Conservation (phyloP, 345 rosid species). For the Arabis alpina region DNA sequence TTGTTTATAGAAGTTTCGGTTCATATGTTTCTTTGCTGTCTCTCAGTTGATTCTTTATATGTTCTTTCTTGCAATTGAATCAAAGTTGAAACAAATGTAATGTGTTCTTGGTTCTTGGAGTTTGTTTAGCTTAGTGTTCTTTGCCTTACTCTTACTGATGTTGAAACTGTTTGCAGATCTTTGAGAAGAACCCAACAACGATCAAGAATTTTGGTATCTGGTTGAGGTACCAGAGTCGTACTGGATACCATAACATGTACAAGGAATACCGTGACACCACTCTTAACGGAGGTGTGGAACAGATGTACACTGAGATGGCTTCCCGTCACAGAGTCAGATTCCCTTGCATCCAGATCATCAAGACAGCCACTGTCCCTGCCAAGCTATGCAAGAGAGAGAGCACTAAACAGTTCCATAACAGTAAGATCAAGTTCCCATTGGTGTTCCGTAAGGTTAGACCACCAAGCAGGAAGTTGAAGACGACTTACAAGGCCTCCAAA, state of each 20-base stretch:
- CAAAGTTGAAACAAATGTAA: not conserved
- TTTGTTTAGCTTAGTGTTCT: not conserved
- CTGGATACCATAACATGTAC: constrained; percentile 77
- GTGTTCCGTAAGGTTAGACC: constrained; percentile 70
- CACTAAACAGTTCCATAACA: constrained; percentile 69
- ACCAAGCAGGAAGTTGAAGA: constrained; percentile 70
- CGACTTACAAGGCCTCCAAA: constrained; percentile 71
- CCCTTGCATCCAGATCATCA: constrained; percentile 73
- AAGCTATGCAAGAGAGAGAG: constrained; percentile 75
- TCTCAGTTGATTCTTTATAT: not conserved
- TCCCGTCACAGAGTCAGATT: constrained; percentile 70
- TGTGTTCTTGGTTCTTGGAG: not conserved
- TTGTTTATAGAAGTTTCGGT: too few relatives aligned
- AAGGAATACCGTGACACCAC: constrained; percentile 67
- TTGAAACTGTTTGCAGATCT: constrained; percentile 44
- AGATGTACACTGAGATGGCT: constrained; percentile 79
- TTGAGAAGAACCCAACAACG: constrained; percentile 66
- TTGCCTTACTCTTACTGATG: not conserved
- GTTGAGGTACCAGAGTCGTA: constrained; percentile 68
- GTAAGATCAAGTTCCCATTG: constrained; percentile 72
- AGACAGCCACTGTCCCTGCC: constrained; percentile 64
- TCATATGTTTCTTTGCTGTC: too few relatives aligned
- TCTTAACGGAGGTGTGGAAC: constrained; percentile 67
- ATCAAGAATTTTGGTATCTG: constrained; percentile 69
- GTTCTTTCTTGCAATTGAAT: not conserved